Evolutionary conservation across 768 basidiomycete species (phyloP).

Genomic region (Filobasidium wieringae): DNA sequence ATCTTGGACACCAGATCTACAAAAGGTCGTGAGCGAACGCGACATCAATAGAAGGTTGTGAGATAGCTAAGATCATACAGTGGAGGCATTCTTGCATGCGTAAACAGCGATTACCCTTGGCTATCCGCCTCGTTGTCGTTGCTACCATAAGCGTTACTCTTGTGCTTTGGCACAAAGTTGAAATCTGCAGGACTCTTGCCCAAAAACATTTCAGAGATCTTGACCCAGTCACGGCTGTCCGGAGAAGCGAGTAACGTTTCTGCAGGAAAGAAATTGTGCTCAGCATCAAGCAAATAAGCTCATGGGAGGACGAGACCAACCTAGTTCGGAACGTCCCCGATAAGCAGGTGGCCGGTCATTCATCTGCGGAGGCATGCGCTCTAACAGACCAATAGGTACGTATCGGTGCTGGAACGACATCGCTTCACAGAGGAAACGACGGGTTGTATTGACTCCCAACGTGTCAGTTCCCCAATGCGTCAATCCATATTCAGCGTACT

Average conservation of each 20-base stretch:
- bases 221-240: slow-evolving; percentile 77
- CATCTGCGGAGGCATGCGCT: slow-evolving; percentile 62
- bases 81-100: no score
- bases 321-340: slow-evolving; percentile 74
- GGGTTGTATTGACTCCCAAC: slow-evolving; percentile 71
- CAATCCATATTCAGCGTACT: slow-evolving; percentile 81
- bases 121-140: slow-evolving; percentile 37
- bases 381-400: slow-evolving; percentile 82
- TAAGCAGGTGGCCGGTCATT: slow-evolving; percentile 88
- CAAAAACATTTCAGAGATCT: slow-evolving; percentile 87
- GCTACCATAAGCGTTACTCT: slow-evolving; percentile 58
- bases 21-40: no score
- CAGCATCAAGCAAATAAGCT: slow-evolving; percentile 6
- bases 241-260: slow-evolving; percentile 73
- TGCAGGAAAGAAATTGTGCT: slow-evolving; percentile 30
- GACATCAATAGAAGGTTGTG: no score
- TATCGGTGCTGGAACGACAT: slow-evolving; percentile 95
- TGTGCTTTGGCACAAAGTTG: slow-evolving; percentile 85
- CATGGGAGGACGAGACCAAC: slow-evolving; percentile 41
- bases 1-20: no score
- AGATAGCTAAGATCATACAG: no score
- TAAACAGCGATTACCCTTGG: no score
- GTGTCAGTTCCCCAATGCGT: slow-evolving; percentile 48
- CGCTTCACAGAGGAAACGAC: slow-evolving; percentile 88
- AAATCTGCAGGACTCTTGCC: slow-evolving; percentile 74